Percentiles rank a stretch among this genome's conserved stretches.
Conservation (phyloP, 2,329 filamentous ascomycete species). For the Stachybotrys elegans region DNA sequence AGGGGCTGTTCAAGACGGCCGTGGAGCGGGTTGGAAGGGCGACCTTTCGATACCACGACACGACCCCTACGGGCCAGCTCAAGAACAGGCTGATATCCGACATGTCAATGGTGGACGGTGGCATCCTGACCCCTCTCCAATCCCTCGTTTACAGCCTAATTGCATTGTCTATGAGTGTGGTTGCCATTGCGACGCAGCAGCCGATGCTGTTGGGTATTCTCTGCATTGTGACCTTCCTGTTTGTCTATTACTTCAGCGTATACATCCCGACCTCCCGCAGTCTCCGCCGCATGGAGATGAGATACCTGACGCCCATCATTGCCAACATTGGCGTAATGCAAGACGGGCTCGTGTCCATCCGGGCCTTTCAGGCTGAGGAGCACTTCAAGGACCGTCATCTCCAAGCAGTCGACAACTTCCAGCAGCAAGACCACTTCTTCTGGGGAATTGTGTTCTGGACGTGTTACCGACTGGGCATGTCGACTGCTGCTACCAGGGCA, state of each 20-base stretch:
- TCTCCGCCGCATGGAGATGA: conserved; percentile 80
- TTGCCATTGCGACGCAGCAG: conserved; percentile 75
- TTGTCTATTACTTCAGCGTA: conserved; percentile 67
- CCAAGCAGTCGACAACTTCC: conserved; percentile 77
- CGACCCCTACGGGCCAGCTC: conserved; percentile 79
- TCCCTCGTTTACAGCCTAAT: conserved; percentile 65
- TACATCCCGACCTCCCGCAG: conserved; percentile 83
- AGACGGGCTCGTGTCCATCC: conserved; percentile 80
- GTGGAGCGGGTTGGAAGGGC: conserved; percentile 71
- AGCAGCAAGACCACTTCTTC: conserved; percentile 95
- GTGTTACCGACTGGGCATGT: conserved; percentile 61
- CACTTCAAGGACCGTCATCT: conserved; percentile 80
- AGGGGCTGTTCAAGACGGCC: conserved; percentile 67
- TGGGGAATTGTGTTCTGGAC: conserved; percentile 87
- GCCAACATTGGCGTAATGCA: conserved; percentile 88
- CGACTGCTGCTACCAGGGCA: conserved; percentile 68
- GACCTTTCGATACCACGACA: conserved; percentile 86
- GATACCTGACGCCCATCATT: conserved; percentile 81
- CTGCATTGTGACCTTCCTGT: conserved; percentile 58
- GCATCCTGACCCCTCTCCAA: conserved; percentile 72
- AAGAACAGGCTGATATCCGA: conserved; percentile 93
- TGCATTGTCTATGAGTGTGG: conserved; percentile 65
- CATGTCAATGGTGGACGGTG: conserved; percentile 83
- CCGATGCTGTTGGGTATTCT: conserved; percentile 73
- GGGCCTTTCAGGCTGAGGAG: conserved; percentile 72